phyloP scores from a whole-genome alignment of 176 grass and related monocot genomes.

The Hordeum marinum region DNA sequence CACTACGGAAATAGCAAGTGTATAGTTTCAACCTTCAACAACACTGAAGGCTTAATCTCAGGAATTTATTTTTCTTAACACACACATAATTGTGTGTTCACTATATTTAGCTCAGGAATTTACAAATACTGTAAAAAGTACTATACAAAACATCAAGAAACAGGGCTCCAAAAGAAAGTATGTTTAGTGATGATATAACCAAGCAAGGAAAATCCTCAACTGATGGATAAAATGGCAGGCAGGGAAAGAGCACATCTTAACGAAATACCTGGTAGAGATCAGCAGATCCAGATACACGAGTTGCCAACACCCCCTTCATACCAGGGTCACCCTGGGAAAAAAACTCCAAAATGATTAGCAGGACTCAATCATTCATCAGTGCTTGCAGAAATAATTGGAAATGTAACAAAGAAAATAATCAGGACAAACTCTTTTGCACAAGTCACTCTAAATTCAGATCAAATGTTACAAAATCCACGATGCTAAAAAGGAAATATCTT shows the following conservation, averaged over 20 bases:
- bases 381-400: slow-evolving; percentile 17
- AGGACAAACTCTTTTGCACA: background rate
- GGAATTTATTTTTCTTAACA: background rate
- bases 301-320: slow-evolving; percentile 88
- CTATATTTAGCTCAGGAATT: background rate
- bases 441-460: background rate
- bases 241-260: slow-evolving; percentile 6
- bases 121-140: background rate
- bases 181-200: background rate
- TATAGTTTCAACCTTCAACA: background rate
- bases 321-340: slow-evolving; percentile 70
- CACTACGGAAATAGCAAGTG: slow-evolving; percentile 6
- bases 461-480: background rate
- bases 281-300: slow-evolving; percentile 91
- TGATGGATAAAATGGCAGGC: background rate
- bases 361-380: background rate
- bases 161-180: background rate
- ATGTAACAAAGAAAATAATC: background rate
- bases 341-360: slow-evolving; percentile 23
- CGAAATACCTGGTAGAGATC: slow-evolving; percentile 83
- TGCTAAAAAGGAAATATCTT: background rate
- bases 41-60: background rate
- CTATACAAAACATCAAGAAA: background rate
- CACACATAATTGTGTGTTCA: no score
- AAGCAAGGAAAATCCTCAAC: background rate